These are phyloP conservation scores for Cajanus cajan DNA, from an alignment of 306 rosid species.

Conservation along the genomic window DNA sequence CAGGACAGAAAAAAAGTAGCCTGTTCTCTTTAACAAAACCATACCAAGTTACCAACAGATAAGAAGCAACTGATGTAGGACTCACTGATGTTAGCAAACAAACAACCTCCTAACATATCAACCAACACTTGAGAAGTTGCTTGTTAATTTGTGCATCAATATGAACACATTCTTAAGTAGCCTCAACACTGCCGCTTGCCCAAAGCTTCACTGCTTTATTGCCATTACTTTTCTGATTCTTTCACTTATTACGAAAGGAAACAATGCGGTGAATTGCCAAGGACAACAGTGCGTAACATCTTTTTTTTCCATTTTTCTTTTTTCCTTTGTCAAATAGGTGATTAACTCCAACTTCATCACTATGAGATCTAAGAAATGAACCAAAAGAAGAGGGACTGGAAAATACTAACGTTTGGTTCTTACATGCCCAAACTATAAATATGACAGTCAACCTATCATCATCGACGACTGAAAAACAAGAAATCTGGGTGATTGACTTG, in stretches of 20 bases:
- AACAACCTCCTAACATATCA: no score
- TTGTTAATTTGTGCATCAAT: conserved; percentile 36
- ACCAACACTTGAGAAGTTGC: conserved; percentile 45
- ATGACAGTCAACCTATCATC: conserved; percentile 26
- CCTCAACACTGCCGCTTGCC: conserved; percentile 26
- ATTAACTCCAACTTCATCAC: conserved; percentile 25
- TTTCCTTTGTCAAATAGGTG: conserved; percentile 16
- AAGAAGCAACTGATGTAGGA: conserved; percentile 16
- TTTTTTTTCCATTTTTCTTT: background rate
- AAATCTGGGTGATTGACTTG: conserved; percentile 89
- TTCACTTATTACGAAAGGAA: conserved; percentile 29
- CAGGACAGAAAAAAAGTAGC: conserved; percentile 64
- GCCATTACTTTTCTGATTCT: conserved; percentile 8
- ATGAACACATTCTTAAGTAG: conserved; percentile 27
- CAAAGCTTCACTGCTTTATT: conserved; percentile 34
- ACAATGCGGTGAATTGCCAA: conserved; percentile 32
- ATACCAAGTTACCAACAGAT: conserved; percentile 34
- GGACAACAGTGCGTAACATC: conserved; percentile 31
- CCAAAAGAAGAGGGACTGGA: conserved; percentile 24
- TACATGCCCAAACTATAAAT: conserved; percentile 29
- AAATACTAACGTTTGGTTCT: conserved; percentile 27
- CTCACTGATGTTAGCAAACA: conserved; percentile 37
- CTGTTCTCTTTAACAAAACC: conserved; percentile 45
- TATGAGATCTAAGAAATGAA: conserved; percentile 19
- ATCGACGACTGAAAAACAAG: conserved; percentile 68